These are phyloP conservation scores for Bipolaris sorokiniana DNA, from an alignment of 2,329 filamentous ascomycete genomes.

Conservation along the genomic window DNA sequence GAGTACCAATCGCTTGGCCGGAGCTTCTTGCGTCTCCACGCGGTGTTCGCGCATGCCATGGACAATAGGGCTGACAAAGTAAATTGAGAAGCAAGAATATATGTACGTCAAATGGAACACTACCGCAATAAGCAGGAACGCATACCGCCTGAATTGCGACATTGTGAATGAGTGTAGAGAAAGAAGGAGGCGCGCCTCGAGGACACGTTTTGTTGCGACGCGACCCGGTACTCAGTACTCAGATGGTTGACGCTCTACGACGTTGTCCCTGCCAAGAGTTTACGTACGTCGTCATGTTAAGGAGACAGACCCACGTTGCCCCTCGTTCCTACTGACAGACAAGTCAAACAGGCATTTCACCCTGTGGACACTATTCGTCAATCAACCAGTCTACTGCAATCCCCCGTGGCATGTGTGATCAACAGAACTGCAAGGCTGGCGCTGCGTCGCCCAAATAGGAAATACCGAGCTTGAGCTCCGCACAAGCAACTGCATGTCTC, in stretches of 20 bases:
- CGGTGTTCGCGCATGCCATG: slow-evolving; percentile 87
- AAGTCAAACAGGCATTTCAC: background rate
- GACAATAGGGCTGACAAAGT: slow-evolving; percentile 97
- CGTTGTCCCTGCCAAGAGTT: slow-evolving; percentile 29
- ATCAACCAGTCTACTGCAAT: background rate
- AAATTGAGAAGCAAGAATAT: slow-evolving; percentile 82
- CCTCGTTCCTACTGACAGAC: background rate
- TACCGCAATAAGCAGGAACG: slow-evolving; percentile 86
- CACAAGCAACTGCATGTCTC: slow-evolving; percentile 2
- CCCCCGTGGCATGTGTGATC: background rate
- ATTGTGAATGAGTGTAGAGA: slow-evolving; percentile 39
- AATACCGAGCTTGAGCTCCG: slow-evolving; percentile 21
- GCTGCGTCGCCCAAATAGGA: slow-evolving; percentile 13
- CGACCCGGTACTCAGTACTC: slow-evolving; percentile 30
- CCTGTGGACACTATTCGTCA: background rate
- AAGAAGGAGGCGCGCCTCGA: slow-evolving; percentile 36
- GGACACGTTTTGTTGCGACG: slow-evolving; percentile 30
- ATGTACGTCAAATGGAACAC: slow-evolving; percentile 94
- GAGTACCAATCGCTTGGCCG: slow-evolving; percentile 87
- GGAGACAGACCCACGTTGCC: background rate
- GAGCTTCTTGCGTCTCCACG: slow-evolving; percentile 73
- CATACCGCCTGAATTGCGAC: slow-evolving; percentile 70
- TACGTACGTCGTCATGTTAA: slow-evolving; percentile 8
- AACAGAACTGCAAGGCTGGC: background rate
- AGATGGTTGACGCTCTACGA: slow-evolving; percentile 31